Conservation (phyloP, 148 eudicot species). For the Drosera capensis region DNA sequence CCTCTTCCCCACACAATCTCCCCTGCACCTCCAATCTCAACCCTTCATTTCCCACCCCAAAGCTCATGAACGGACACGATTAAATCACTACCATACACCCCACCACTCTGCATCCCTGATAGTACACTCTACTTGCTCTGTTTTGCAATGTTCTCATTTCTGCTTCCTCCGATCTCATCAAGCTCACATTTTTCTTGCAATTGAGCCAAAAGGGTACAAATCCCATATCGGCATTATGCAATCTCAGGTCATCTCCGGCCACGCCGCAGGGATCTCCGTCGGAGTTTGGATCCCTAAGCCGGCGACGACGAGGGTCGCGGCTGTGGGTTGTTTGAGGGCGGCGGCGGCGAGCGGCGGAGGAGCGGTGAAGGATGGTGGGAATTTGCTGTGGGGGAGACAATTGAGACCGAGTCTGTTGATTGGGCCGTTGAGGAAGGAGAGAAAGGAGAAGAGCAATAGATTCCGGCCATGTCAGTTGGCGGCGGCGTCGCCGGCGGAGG, state of each 20-base stretch:
- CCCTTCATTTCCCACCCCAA: neutral
- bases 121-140: too few species aligned
- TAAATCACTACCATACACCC: too few species aligned
- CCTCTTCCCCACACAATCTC: neutral
- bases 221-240: too few species aligned
- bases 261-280: constrained; percentile 42
- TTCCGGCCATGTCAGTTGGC: constrained; percentile 60
- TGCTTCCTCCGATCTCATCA: too few species aligned
- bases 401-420: constrained; percentile 57
- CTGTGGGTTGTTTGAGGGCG: constrained; percentile 5
- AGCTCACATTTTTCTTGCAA: too few species aligned
- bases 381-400: constrained; percentile 73
- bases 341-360: constrained; percentile 16
- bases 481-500: constrained; percentile 39
- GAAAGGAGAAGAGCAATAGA: constrained; percentile 27
- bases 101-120: too few species aligned
- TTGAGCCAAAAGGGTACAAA: too few species aligned
- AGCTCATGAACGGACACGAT: neutral
- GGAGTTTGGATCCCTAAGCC: constrained; percentile 26
- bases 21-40: neutral
- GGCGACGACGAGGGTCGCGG: constrained; percentile 10
- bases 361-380: constrained; percentile 45
- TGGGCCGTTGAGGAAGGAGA: constrained; percentile 15
- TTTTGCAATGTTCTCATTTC: too few species aligned
- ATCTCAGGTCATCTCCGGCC: constrained; percentile 61